Conservation (phyloP, 164 flowering plant genomes). For the Vitis riparia region DNA sequence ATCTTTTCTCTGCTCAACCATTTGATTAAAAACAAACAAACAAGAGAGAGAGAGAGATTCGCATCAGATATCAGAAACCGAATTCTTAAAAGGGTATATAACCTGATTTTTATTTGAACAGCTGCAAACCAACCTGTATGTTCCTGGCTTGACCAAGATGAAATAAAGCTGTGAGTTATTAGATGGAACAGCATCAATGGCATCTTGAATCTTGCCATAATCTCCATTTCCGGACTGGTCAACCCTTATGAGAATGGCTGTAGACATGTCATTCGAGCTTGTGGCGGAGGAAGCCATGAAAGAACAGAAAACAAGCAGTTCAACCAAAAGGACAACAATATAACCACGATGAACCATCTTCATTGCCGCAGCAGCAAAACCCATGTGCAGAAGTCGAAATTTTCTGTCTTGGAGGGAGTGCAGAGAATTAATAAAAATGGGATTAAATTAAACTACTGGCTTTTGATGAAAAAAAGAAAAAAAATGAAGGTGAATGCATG, state of each 20-base stretch:
- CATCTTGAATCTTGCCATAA: conserved; percentile 61
- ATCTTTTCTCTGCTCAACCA: conserved; percentile 52
- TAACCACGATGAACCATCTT: not conserved
- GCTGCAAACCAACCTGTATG: conserved; percentile 38
- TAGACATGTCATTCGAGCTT: conserved; percentile 25
- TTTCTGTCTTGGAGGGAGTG: too few relatives aligned
- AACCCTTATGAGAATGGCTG: conserved; percentile 54
- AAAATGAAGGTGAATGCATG: too few relatives aligned
- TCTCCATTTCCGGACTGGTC: conserved; percentile 75
- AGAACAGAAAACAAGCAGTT: not conserved
- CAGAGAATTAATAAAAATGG: too few relatives aligned
- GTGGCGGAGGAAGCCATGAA: conserved; percentile 17
- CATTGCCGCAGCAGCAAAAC: not conserved
- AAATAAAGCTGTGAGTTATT: conserved; percentile 35
- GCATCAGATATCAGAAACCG: too few relatives aligned
- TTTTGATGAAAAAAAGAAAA: too few relatives aligned
- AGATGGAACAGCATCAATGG: conserved; percentile 65
- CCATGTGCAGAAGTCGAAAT: too few relatives aligned
- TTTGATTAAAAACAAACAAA: not conserved
- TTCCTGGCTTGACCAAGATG: conserved; percentile 65
- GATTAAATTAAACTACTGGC: too few relatives aligned
- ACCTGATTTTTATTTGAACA: not conserved
- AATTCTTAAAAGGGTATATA: too few relatives aligned
- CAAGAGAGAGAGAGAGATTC: too few relatives aligned
- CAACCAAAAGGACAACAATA: not conserved